phyloP scores from a whole-genome alignment of 176 grass and related monocot genomes.

The Miscanthus lutarioriparius region DNA sequence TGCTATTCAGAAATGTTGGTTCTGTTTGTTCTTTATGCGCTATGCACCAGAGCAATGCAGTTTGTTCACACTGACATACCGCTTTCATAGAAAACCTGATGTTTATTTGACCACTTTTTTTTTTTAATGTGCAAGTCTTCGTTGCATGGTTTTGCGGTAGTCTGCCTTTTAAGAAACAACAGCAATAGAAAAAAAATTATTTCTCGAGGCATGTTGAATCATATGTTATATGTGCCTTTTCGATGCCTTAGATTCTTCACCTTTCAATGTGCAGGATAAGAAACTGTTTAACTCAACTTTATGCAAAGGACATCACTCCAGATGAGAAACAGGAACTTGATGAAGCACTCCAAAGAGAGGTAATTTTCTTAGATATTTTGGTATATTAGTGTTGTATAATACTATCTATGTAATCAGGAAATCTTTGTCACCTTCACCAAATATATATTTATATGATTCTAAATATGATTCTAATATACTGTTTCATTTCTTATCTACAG shows the following conservation, averaged over 20 bases:
- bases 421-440: slow-evolving; percentile 4
- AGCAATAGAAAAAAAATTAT: background rate
- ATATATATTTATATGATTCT: slow-evolving; percentile 12
- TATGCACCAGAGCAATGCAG: background rate
- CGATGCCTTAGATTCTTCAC: slow-evolving; percentile 7
- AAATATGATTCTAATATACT: slow-evolving; percentile 11
- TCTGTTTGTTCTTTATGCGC: background rate
- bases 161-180: background rate
- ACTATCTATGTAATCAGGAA: background rate
- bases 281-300: slow-evolving; percentile 65
- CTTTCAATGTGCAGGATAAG: slow-evolving; percentile 64
- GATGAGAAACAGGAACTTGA: slow-evolving; percentile 98
- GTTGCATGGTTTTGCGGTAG: background rate
- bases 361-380: slow-evolving; percentile 31
- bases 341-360: slow-evolving; percentile 91
- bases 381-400: slow-evolving; percentile 1
- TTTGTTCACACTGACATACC: background rate
- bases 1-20: background rate
- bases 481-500: slow-evolving; percentile 41
- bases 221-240: background rate
- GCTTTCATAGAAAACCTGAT: background rate
- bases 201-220: background rate
- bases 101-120: background rate
- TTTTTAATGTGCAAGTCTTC: background rate
- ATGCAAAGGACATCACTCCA: slow-evolving; percentile 89